Evolutionary conservation across 495 filamentous ascomycete species (phyloP).

Genomic region (Opeltia flavorubescens): DNA sequence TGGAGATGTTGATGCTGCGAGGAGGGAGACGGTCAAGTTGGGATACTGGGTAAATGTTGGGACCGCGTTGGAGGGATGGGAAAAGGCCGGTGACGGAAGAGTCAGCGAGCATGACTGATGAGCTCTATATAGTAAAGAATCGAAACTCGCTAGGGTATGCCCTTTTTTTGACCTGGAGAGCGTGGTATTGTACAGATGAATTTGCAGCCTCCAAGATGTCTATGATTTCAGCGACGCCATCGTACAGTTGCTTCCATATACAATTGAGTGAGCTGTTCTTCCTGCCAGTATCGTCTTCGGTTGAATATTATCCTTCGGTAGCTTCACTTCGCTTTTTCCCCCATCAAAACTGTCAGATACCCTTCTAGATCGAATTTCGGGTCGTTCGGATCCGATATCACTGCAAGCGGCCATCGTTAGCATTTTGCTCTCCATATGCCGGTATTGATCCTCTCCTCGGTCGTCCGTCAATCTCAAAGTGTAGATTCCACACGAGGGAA

Average conservation of each 20-base stretch:
- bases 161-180: too few species aligned
- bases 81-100: conserved; percentile 33
- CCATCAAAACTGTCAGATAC: conserved; percentile 39
- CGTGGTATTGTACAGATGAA: neutral
- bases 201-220: neutral
- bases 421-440: too few species aligned
- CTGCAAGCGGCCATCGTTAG: conserved; percentile 31
- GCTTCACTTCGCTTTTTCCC: neutral
- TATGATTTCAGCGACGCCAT: neutral
- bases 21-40: conserved; percentile 57
- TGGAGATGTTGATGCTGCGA: conserved; percentile 54
- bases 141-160: too few species aligned
- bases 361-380: conserved; percentile 84
- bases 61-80: conserved; percentile 72
- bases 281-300: neutral
- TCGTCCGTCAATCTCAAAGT: too few species aligned
- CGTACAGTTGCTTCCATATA: neutral
- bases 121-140: too few species aligned
- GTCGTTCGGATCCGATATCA: conserved; percentile 70
- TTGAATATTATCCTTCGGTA: neutral
- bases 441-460: too few species aligned
- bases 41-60: conserved; percentile 86
- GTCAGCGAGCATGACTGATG: neutral
- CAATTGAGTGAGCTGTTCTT: neutral
- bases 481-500: conserved; percentile 9